phyloP scores from a whole-genome alignment of 805 yeast genomes.

The Lipomyces japonicus region DNA sequence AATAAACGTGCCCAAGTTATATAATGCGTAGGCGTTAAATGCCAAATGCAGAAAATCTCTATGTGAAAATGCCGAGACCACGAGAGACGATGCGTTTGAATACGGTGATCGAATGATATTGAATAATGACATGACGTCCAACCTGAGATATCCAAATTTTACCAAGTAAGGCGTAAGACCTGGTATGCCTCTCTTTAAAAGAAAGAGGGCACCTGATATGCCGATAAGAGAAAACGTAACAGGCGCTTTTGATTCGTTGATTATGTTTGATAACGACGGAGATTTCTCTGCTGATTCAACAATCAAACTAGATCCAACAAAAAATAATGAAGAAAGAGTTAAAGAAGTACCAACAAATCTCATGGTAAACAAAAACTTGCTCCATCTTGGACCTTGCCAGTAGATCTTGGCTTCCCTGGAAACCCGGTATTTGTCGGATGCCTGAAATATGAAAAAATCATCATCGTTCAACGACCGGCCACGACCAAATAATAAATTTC shows the following conservation, averaged over 20 bases:
- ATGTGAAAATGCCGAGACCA: conserved; percentile 22
- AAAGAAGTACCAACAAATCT: conserved; percentile 11
- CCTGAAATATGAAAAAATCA: too few species aligned
- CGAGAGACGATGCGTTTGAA: conserved; percentile 7
- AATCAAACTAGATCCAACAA: not conserved
- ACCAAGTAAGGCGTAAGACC: conserved; percentile 13
- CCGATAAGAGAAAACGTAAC: conserved; percentile 15
- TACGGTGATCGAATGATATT: conserved; percentile 6
- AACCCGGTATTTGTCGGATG: too few species aligned
- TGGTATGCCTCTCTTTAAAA: conserved; percentile 13
- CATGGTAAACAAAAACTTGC: conserved; percentile 1
- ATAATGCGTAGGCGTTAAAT: conserved; percentile 18
- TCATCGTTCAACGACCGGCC: too few species aligned
- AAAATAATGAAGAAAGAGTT: conserved; percentile 6
- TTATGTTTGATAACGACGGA: not conserved
- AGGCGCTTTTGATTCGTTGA: conserved; percentile 11
- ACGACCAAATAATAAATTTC: too few species aligned
- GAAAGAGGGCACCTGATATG: conserved; percentile 11
- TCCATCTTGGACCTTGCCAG: not conserved
- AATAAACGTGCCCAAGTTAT: conserved; percentile 17
- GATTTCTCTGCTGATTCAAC: not conserved
- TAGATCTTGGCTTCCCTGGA: too few species aligned
- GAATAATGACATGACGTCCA: conserved; percentile 8
- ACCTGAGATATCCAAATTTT: conserved; percentile 17
- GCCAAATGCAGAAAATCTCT: conserved; percentile 14